These are phyloP conservation scores for Beauveria bassiana DNA, from an alignment of 2,329 filamentous ascomycete genomes.

Conservation along the genomic window DNA sequence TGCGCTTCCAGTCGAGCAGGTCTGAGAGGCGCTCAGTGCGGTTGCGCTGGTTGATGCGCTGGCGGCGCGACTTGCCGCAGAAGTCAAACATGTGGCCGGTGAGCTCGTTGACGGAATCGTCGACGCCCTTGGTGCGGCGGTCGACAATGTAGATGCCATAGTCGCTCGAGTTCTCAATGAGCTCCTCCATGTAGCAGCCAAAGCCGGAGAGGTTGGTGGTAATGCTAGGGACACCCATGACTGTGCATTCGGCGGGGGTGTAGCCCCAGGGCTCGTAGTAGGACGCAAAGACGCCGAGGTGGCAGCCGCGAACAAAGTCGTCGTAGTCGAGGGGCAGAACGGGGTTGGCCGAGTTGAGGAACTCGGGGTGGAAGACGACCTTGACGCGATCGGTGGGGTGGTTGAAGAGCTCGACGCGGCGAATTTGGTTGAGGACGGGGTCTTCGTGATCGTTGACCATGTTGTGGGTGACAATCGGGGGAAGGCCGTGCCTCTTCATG, in stretches of 20 bases:
- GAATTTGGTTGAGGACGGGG: constrained; percentile 90
- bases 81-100: constrained; percentile 87
- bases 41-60: constrained; percentile 98
- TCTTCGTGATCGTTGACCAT: constrained; percentile 94
- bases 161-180: constrained; percentile 95
- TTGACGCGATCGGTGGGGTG: constrained; percentile 92
- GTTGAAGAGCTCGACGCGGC: constrained; percentile 95
- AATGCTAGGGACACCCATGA: constrained; percentile 98
- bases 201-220: constrained; percentile 97
- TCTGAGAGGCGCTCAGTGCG: constrained; percentile 92
- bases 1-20: constrained; percentile 95
- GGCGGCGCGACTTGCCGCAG: constrained; percentile 82
- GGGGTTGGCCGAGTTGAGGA: constrained; percentile 90
- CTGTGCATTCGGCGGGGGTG: constrained; percentile 94
- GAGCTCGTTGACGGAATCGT: constrained; percentile 95
- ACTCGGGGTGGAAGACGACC: constrained; percentile 96
- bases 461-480: constrained; percentile 97
- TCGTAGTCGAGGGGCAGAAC: constrained; percentile 95
- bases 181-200: constrained; percentile 98
- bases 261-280: constrained; percentile 99
- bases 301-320: constrained; percentile 94
- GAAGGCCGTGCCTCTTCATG: constrained; percentile 86
- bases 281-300: constrained; percentile 90
- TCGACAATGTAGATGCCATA: constrained; percentile 99
- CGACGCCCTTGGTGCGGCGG: constrained; percentile 86